Conservation (phyloP, 2,329 filamentous ascomycete species). For the Fusarium paranaense region DNA sequence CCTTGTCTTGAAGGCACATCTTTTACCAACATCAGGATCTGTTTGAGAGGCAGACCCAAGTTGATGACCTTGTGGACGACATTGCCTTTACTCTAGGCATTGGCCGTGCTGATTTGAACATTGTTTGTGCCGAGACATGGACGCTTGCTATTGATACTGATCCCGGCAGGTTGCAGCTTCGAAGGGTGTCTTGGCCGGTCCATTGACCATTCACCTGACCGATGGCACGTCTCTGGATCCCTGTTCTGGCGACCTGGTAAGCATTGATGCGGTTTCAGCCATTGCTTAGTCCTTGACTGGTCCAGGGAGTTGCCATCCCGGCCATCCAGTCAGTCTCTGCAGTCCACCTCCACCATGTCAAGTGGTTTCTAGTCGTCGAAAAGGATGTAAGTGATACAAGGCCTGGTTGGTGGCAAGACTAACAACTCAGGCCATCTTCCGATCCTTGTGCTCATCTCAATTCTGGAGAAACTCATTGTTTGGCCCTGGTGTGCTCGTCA, state of each 20-base stretch:
- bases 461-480: constrained; percentile 64
- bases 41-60: constrained; percentile 75
- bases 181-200: constrained; percentile 77
- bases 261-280: not conserved
- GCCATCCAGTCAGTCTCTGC: constrained; percentile 59
- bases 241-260: constrained; percentile 46
- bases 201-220: constrained; percentile 58
- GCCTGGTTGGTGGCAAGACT: constrained; percentile 23
- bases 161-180: constrained; percentile 72
- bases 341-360: constrained; percentile 61
- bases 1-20: constrained; percentile 69
- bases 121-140: constrained; percentile 62
- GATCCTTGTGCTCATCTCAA: constrained; percentile 68
- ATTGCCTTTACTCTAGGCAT: constrained; percentile 77
- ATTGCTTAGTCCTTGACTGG: constrained; percentile 16
- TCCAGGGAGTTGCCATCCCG: constrained; percentile 72
- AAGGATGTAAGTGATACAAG: constrained; percentile 70
- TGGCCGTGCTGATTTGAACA: constrained; percentile 73
- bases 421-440: constrained; percentile 72
- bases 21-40: constrained; percentile 82
- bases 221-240: constrained; percentile 56
- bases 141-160: constrained; percentile 12
- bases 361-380: constrained; percentile 80
- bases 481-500: constrained; percentile 74
- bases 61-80: constrained; percentile 80